A percentile compares a stretch with the other conserved stretches of the same genome.
These are phyloP conservation scores for Takashimella koratensis DNA, from an alignment of 1,284 basidiomycete species.

Conservation along the genomic window DNA sequence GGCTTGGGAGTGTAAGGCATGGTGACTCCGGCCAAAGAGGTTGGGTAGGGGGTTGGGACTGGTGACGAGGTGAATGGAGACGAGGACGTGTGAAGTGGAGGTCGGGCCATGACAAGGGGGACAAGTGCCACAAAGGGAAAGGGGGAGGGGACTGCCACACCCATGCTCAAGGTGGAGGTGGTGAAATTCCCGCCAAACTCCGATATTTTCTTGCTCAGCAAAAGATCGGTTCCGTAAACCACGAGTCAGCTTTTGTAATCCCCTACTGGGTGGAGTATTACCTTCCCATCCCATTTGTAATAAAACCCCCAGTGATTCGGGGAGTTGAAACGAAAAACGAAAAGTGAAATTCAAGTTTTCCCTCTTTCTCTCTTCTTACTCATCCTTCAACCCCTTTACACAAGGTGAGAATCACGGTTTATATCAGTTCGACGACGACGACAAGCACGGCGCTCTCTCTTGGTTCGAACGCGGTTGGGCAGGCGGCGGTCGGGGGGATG, in stretches of 20 bases:
- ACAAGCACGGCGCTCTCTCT: no score
- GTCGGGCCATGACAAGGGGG: neutral
- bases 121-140: neutral
- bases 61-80: no score
- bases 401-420: constrained; percentile 4
- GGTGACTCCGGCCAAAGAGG: neutral
- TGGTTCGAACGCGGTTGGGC: no score
- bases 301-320: no score
- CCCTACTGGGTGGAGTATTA: no score
- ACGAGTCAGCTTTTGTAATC: no score
- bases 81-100: no score
- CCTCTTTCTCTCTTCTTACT: neutral
- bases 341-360: no score
- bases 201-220: constrained; percentile 4
- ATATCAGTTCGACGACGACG: neutral
- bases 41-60: neutral
- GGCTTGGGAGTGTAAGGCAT: neutral
- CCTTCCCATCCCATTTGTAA: no score
- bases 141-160: constrained; percentile 1
- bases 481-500: no score
- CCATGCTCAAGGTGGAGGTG: neutral
- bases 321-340: no score
- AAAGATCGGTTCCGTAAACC: constrained; percentile 2
- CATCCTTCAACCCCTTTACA: constrained; percentile 10
- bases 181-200: constrained; percentile 20